Evolutionary conservation across 2,329 filamentous ascomycete genomes (phyloP).

Genomic region (Coniella lustricola): DNA sequence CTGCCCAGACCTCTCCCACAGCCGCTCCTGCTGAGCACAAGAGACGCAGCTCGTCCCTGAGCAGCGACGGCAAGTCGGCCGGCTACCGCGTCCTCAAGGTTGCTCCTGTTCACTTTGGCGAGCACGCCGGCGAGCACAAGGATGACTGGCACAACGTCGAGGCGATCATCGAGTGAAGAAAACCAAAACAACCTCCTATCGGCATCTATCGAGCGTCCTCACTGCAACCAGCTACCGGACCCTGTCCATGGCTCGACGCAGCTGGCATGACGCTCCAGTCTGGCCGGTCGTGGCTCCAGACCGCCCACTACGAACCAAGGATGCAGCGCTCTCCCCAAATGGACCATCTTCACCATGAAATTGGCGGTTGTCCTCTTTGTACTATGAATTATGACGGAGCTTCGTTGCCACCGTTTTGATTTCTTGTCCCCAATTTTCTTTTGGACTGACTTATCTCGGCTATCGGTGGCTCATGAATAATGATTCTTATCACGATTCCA

Average conservation of each 20-base stretch:
- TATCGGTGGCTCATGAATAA: neutral
- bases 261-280: too few relatives aligned
- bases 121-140: constrained; percentile 50
- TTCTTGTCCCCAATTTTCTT: neutral
- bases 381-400: too few relatives aligned
- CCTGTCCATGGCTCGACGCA: too few relatives aligned
- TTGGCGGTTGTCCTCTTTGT: too few relatives aligned
- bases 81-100: constrained; percentile 54
- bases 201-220: neutral
- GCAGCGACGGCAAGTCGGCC: constrained; percentile 34
- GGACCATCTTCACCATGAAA: too few relatives aligned
- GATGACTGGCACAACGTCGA: constrained; percentile 46
- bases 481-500: neutral
- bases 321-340: too few relatives aligned
- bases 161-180: constrained; percentile 26
- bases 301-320: too few relatives aligned
- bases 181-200: neutral
- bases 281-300: too few relatives aligned
- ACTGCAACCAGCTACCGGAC: too few relatives aligned
- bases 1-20: constrained; percentile 17
- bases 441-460: neutral
- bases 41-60: constrained; percentile 49
- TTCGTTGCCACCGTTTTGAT: neutral
- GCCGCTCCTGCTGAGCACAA: constrained; percentile 18
- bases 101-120: constrained; percentile 57